Evolutionary conservation across 1,284 basidiomycete genomes (phyloP), one percentile per base, ranked within the genome.

Genomic region (Somion occarium): DNA sequence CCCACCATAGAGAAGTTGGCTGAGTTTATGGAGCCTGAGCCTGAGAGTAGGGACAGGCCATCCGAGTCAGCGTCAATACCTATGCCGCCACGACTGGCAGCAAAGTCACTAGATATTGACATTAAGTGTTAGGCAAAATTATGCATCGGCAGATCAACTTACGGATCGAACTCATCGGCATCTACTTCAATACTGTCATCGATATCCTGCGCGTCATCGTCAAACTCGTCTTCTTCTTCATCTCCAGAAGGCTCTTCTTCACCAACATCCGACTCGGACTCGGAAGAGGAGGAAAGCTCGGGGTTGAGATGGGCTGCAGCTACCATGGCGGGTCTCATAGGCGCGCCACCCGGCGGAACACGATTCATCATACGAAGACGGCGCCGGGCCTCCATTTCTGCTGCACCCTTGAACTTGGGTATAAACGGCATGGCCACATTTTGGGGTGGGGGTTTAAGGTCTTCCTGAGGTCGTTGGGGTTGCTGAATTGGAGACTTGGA

Each of bases 81-180:
- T 3, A 59, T 48, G 5, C 60, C 63, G 7, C 39, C 44, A 18
- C 63, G 60, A 24, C 61, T 61, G 1, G 63, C 44, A 58, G 70
- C 20, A 73, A 74, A 58, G 72, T 78, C 23, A 70, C 79, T 38
- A 74, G 69, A 30, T 73, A n/a, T n/a, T n/a, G 73, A 62, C 79
- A 82, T 51, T 78, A 20, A 12, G 19, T 13, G 19, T 13, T 13
- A 12, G 19, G 13, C 9, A 12, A 20, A 11, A 9, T 11, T 11
- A 43, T 20, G 41, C 13, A 9, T 12, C 11, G 22, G 22, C n/a
- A 42, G 44, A 38, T 38, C n/a, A 7, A 73, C 84, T 61, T 64
- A 88, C 85, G 85, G 85, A 61, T 90, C 86, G 56, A 88, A 88
- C 52, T 86, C 73, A 38, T 71, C 85, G 49, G 82, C 86, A 5